Evolutionary conservation across 208 protist genomes (phyloP).

Genomic region (Crithidia sp.): DNA sequence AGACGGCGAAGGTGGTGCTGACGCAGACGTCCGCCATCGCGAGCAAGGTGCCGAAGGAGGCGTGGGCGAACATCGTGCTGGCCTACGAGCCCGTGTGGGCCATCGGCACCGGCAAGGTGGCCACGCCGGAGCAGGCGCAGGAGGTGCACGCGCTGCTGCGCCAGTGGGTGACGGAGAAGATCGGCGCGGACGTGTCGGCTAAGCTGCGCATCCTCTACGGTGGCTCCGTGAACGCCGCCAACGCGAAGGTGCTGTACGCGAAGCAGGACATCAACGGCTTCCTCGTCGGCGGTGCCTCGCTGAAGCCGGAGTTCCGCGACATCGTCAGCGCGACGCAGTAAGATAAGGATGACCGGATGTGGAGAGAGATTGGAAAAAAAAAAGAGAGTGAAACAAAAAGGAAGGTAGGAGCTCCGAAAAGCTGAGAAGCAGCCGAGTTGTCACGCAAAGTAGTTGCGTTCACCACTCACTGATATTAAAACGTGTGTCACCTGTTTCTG

Average conservation of each 20-base stretch:
- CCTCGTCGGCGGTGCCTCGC: conserved; percentile 98
- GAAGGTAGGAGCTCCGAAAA: too few relatives aligned
- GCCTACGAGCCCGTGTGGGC: conserved; percentile 99
- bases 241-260: conserved; percentile 89
- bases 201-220: conserved; percentile 98
- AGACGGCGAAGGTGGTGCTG: conserved; percentile 92
- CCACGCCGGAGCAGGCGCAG: conserved; percentile 96
- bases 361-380: too few relatives aligned
- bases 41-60: conserved; percentile 61
- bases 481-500: too few relatives aligned
- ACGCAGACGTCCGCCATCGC: conserved; percentile 92
- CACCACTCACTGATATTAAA: too few relatives aligned
- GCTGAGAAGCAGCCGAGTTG: too few relatives aligned
- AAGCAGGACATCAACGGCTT: conserved; percentile 98
- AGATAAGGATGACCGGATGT: too few relatives aligned
- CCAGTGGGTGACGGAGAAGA: conserved; percentile 86
- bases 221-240: conserved; percentile 95
- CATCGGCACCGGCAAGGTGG: conserved; percentile 98
- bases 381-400: too few relatives aligned
- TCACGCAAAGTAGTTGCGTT: too few relatives aligned
- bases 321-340: conserved; percentile 93
- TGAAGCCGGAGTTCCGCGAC: conserved; percentile 96
- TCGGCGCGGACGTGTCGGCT: conserved; percentile 90
- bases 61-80: conserved; percentile 95
- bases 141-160: conserved; percentile 93